phyloP scores from a whole-genome alignment of 2,329 filamentous ascomycete genomes.

The Thelonectria rubi region DNA sequence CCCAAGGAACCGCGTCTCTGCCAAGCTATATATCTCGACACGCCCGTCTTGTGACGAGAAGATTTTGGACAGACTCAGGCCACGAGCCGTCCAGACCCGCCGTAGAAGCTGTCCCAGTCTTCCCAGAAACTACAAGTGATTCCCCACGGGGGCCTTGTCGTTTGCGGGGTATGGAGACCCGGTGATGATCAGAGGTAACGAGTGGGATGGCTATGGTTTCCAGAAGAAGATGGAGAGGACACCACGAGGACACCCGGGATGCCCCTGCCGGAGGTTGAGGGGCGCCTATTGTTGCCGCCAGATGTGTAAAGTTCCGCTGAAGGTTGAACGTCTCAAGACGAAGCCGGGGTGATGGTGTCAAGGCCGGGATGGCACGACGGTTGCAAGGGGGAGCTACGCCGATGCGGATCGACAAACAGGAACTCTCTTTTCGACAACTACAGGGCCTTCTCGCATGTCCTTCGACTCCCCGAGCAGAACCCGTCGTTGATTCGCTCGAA shows the following conservation, averaged over 20 bases:
- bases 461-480: neutral
- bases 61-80: constrained; percentile 14
- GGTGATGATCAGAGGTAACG: neutral
- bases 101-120: neutral
- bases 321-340: neutral
- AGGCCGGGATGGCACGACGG: neutral
- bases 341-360: neutral
- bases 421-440: neutral
- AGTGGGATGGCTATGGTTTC: constrained; percentile 17
- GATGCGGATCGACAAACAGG: neutral
- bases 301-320: neutral
- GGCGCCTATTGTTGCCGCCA: constrained; percentile 13
- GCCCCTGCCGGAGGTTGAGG: neutral
- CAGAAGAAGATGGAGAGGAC: constrained; percentile 5
- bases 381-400: neutral
- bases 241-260: neutral
- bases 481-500: neutral
- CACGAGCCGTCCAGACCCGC: constrained; percentile 10
- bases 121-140: neutral
- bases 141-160: constrained; percentile 18
- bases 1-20: neutral
- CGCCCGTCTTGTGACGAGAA: constrained; percentile 8
- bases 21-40: constrained; percentile 8
- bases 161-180: constrained; percentile 17
- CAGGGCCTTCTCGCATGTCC: neutral